Percentiles rank a stretch among this genome's conserved stretches.
Evolutionary conservation across 225 moss, liverwort and hornwort genomes (phyloP).

Genomic region (Marchantia paleacea): DNA sequence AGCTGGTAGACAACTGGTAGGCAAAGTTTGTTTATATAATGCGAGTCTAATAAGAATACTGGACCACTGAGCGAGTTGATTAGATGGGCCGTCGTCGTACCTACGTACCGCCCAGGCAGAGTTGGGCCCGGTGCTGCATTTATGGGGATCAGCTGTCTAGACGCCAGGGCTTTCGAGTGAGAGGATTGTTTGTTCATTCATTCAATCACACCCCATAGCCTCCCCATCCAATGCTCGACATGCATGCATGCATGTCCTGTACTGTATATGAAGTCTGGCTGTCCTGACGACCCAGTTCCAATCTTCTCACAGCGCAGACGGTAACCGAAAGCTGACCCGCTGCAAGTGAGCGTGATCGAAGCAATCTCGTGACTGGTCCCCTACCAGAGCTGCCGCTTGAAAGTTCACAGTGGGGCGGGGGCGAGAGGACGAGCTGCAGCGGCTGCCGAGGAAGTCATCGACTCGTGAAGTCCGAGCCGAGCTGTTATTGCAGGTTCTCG

Average conservation of each 20-base stretch:
- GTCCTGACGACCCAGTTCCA: background rate
- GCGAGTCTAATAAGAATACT: background rate
- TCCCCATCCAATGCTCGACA: background rate
- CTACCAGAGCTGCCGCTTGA: background rate
- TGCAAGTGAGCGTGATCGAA: background rate
- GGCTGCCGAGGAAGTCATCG: background rate
- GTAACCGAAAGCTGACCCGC: background rate
- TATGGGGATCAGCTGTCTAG: slow-evolving; percentile 1
- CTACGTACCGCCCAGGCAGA: background rate
- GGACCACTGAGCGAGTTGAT: no score
- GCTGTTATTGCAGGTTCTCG: background rate
- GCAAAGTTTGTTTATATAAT: background rate
- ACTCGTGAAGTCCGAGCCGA: background rate
- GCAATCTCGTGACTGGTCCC: background rate
- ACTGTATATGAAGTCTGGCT: background rate
- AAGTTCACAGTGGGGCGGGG: no score
- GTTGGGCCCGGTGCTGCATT: background rate
- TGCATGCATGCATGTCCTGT: background rate
- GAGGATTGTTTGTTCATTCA: background rate
- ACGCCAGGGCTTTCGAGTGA: no score
- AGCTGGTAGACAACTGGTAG: background rate
- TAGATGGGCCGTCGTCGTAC: background rate
- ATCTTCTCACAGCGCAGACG: background rate
- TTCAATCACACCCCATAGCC: background rate
- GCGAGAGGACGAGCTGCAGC: background rate